Conservation (phyloP, 768 basidiomycete species). For the Tricholoma sp. region DNA sequence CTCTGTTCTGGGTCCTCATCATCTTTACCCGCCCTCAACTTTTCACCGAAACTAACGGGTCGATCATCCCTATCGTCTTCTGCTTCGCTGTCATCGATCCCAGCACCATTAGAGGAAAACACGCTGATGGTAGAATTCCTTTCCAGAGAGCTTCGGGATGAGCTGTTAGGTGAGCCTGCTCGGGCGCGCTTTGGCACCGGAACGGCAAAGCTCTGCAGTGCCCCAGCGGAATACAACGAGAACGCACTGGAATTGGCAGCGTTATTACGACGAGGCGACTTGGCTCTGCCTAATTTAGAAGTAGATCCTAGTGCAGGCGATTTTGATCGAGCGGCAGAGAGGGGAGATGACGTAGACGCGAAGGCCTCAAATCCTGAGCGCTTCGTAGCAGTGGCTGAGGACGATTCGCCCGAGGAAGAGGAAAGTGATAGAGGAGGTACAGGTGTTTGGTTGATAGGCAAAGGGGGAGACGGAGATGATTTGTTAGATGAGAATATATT, state of each 20-base stretch:
- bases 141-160: slow-evolving; percentile 42
- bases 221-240: slow-evolving; percentile 50
- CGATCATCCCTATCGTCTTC: slow-evolving; percentile 45
- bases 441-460: slow-evolving; percentile 13
- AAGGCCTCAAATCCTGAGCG: slow-evolving; percentile 33
- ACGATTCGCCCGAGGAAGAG: slow-evolving; percentile 14
- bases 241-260: slow-evolving; percentile 48
- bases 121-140: slow-evolving; percentile 23
- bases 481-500: slow-evolving; percentile 44
- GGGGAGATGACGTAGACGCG: slow-evolving; percentile 25
- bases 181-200: slow-evolving; percentile 53
- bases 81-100: slow-evolving; percentile 31
- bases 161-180: slow-evolving; percentile 43
- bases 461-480: slow-evolving; percentile 26
- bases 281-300: slow-evolving; percentile 40
- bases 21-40: slow-evolving; percentile 57
- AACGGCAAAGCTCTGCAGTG: slow-evolving; percentile 42
- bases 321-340: slow-evolving; percentile 38
- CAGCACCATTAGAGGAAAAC: slow-evolving; percentile 23
- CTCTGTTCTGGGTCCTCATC: slow-evolving; percentile 47
- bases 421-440: slow-evolving; percentile 4
- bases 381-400: slow-evolving; percentile 23
- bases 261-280: slow-evolving; percentile 50
- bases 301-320: slow-evolving; percentile 46
- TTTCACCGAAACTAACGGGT: slow-evolving; percentile 54